These are phyloP conservation scores for Nemania serpens DNA, from an alignment of 2,329 filamentous ascomycete genomes.

Conservation along the genomic window DNA sequence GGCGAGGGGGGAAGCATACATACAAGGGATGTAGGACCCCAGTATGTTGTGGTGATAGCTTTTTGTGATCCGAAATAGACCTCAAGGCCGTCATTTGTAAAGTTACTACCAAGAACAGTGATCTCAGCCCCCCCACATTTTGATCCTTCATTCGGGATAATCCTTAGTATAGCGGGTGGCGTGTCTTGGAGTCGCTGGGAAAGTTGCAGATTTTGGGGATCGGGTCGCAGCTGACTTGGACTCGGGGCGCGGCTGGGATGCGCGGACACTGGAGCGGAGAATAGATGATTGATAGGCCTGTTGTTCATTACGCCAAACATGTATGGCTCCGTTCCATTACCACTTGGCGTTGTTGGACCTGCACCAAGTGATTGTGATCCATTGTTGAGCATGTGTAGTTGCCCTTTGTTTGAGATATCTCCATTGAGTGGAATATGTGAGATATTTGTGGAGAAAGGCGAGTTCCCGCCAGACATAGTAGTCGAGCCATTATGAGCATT, in stretches of 20 bases:
- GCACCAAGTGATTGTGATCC: constrained; percentile 53
- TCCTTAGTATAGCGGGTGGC: constrained; percentile 74
- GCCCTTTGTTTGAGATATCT: constrained; percentile 41
- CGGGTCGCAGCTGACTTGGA: constrained; percentile 60
- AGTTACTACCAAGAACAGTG: constrained; percentile 79
- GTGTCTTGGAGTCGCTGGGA: constrained; percentile 46
- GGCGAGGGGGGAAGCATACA: constrained; percentile 76
- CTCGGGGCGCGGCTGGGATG: constrained; percentile 80
- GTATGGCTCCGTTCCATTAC: constrained; percentile 53
- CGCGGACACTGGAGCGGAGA: constrained; percentile 72
- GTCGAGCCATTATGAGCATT: constrained; percentile 37
- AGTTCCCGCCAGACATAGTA: constrained; percentile 49
- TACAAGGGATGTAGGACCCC: constrained; percentile 79
- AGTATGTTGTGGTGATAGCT: constrained; percentile 75
- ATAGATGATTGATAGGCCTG: constrained; percentile 66
- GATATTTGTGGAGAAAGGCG: constrained; percentile 58
- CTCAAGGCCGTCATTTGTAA: constrained; percentile 74
- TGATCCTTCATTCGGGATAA: constrained; percentile 82
- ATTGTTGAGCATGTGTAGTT: constrained; percentile 34
- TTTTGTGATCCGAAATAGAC: constrained; percentile 78
- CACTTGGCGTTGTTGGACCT: constrained; percentile 69
- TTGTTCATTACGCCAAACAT: constrained; percentile 61
- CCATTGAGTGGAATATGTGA: constrained; percentile 49
- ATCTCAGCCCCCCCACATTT: constrained; percentile 86
- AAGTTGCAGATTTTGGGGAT: constrained; percentile 50